Evolutionary conservation across 148 eudicot species (phyloP).

Genomic region (Talinum fruticosum): DNA sequence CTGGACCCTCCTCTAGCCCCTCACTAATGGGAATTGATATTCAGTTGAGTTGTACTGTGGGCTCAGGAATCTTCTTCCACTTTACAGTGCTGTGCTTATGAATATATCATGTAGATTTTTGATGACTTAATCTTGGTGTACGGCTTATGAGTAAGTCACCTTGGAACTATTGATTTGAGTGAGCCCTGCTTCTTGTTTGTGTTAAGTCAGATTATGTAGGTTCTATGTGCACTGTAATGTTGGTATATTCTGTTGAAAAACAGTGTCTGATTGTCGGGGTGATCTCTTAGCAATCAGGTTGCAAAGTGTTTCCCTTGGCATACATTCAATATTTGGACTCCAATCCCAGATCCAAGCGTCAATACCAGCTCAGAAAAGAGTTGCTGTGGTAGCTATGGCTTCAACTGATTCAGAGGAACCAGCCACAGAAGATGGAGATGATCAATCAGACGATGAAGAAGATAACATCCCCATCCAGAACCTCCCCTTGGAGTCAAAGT

Average conservation of each 20-base stretch:
- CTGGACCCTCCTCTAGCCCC: neutral
- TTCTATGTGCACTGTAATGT: neutral
- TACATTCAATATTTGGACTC: constrained; percentile 26
- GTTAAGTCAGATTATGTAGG: neutral
- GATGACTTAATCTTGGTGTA: neutral
- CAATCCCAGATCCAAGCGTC: constrained; percentile 37
- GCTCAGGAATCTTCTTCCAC: too few relatives aligned
- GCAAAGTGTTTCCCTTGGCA: constrained; percentile 25
- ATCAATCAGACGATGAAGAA: constrained; percentile 36
- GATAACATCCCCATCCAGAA: constrained; percentile 46
- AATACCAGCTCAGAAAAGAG: constrained; percentile 35
- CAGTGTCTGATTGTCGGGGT: constrained; percentile 7
- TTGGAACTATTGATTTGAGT: neutral
- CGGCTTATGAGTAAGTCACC: neutral
- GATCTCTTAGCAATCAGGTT: constrained; percentile 40
- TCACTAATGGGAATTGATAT: neutral
- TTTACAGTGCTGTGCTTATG: too few relatives aligned
- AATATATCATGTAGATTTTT: neutral
- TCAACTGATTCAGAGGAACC: constrained; percentile 45
- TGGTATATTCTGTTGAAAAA: neutral
- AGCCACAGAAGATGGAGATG: constrained; percentile 35
- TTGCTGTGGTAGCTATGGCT: constrained; percentile 43
- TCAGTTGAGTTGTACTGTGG: neutral
- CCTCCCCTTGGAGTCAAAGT: constrained; percentile 80
- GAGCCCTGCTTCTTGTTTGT: neutral